Conservation (phyloP, 768 basidiomycete genomes). For the Leccinum variicolor region DNA sequence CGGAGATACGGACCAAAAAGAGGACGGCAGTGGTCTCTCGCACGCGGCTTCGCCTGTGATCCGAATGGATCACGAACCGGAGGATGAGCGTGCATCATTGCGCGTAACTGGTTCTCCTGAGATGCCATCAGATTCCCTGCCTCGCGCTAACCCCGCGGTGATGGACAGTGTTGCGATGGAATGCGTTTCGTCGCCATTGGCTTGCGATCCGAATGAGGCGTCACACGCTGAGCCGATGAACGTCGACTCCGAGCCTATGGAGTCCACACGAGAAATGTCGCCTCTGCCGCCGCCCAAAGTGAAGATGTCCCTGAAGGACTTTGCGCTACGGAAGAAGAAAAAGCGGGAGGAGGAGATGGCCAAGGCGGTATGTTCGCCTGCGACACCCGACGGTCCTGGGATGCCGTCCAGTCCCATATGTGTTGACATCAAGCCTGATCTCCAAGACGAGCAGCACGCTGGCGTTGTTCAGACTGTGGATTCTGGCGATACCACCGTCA, state of each 20-base stretch:
- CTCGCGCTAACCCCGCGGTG: background rate
- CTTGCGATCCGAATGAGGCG: constrained; percentile 1
- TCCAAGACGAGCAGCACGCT: constrained; percentile 4
- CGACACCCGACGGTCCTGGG: constrained; percentile 8
- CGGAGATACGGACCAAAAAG: constrained; percentile 2
- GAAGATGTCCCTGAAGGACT: constrained; percentile 55
- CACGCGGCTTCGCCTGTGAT: background rate
- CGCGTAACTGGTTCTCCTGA: background rate
- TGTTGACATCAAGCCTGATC: constrained; percentile 16
- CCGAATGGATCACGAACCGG: background rate
- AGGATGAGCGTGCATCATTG: background rate
- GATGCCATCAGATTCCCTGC: background rate
- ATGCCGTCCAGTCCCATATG: constrained; percentile 18
- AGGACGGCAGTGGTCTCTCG: background rate
- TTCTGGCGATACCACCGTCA: background rate
- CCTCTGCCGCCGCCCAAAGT: constrained; percentile 42
- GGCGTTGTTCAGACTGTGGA: background rate
- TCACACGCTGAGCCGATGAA: constrained; percentile 10
- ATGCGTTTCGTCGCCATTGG: background rate
- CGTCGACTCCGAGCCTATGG: background rate
- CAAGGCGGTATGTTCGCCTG: constrained; percentile 25
- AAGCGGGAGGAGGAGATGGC: constrained; percentile 45
- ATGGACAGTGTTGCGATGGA: background rate
- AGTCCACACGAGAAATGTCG: constrained; percentile 19
- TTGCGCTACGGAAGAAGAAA: constrained; percentile 52